Conservation (phyloP, 495 filamentous ascomycete genomes). For the Xylaria intraflava region DNA sequence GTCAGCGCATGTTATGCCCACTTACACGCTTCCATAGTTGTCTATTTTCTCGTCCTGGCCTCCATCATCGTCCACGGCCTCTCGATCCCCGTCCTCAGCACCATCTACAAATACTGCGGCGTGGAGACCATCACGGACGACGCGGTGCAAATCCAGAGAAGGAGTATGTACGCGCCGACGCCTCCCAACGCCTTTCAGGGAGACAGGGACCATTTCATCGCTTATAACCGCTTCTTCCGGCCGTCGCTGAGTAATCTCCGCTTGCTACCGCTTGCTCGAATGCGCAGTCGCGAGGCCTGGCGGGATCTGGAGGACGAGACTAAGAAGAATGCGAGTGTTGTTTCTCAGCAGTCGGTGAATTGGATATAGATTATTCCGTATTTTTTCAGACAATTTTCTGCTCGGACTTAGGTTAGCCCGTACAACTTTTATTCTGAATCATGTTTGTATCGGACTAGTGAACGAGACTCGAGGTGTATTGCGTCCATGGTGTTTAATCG, state of each 20-base stretch:
- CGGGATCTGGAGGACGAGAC: slow-evolving; percentile 5
- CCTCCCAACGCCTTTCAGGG: slow-evolving; percentile 44
- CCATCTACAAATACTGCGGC: slow-evolving; percentile 38
- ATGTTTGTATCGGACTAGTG: background rate
- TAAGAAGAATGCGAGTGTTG: background rate
- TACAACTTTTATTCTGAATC: too few species aligned
- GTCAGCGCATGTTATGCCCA: slow-evolving; percentile 13
- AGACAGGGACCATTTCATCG: slow-evolving; percentile 37
- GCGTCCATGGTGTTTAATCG: too few species aligned
- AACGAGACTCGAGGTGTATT: too few species aligned
- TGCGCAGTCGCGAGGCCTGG: slow-evolving; percentile 8
- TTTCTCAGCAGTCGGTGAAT: background rate
- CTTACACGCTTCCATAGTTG: slow-evolving; percentile 27
- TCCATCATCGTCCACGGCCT: slow-evolving; percentile 53
- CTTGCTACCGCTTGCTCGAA: slow-evolving; percentile 18
- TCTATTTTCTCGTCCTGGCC: slow-evolving; percentile 55
- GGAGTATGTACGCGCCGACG: slow-evolving; percentile 43
- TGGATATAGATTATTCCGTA: background rate
- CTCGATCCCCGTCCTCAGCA: slow-evolving; percentile 47
- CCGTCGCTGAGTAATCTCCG: slow-evolving; percentile 28
- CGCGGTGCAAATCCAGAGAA: slow-evolving; percentile 42
- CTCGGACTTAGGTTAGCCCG: background rate
- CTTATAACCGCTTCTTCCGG: slow-evolving; percentile 52
- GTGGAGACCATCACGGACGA: slow-evolving; percentile 47
- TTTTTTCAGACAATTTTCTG: background rate